These are phyloP conservation scores for Clohesyomyces aquaticus DNA, from an alignment of 495 filamentous ascomycete species.

Conservation along the genomic window DNA sequence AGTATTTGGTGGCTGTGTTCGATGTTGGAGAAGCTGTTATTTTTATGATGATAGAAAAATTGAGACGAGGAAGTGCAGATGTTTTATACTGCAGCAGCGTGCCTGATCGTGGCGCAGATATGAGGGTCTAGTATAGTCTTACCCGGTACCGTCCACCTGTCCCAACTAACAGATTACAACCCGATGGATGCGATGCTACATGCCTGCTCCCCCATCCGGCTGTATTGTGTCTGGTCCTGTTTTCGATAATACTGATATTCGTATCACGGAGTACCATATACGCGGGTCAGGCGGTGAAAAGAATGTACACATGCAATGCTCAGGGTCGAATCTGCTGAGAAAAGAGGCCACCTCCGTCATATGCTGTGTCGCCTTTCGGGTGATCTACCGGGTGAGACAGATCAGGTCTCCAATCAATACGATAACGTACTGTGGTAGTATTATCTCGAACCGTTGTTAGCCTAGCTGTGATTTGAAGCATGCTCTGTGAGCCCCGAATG, in stretches of 20 bases:
- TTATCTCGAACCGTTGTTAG: slow-evolving; percentile 6
- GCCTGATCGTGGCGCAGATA: not conserved
- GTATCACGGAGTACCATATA: too few species aligned
- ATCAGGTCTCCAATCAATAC: not conserved
- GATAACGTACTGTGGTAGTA: not conserved
- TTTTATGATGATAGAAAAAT: not conserved
- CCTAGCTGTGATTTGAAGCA: slow-evolving; percentile 7
- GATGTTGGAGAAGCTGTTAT: not conserved
- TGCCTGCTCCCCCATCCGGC: too few species aligned
- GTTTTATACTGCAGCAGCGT: not conserved
- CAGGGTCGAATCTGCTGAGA: not conserved
- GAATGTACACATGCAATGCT: not conserved
- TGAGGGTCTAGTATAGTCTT: not conserved
- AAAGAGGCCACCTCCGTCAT: not conserved
- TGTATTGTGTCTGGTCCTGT: too few species aligned
- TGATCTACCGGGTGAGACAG: slow-evolving; percentile 20
- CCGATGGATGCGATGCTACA: not conserved
- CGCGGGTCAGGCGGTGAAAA: too few species aligned
- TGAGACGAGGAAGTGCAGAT: not conserved
- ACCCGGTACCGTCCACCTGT: not conserved
- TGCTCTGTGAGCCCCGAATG: not conserved
- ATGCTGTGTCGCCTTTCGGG: slow-evolving; percentile 7
- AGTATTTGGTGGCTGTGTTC: not conserved
- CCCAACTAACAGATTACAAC: not conserved
- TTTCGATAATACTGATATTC: too few species aligned